Evolutionary conservation across 495 filamentous ascomycete species (phyloP).

Genomic region (Podospora anserina): DNA sequence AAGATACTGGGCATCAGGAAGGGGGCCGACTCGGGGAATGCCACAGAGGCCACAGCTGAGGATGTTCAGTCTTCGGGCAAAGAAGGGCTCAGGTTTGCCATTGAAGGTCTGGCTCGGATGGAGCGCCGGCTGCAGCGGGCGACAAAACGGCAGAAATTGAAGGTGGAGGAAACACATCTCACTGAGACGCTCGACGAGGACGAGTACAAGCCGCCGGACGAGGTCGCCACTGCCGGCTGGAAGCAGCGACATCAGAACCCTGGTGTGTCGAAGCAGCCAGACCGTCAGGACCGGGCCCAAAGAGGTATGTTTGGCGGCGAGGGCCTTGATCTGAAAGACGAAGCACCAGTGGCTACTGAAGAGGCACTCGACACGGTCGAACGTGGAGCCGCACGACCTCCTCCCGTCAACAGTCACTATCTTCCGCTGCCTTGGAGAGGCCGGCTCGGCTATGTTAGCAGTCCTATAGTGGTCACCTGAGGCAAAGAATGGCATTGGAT

Average conservation of each 20-base stretch:
- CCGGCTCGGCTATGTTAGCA: constrained; percentile 78
- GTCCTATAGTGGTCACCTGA: background rate
- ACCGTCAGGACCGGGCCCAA: background rate
- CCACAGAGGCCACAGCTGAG: constrained; percentile 13
- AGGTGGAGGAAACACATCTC: constrained; percentile 23
- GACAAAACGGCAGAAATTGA: constrained; percentile 32
- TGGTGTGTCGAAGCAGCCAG: background rate
- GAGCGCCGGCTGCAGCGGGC: constrained; percentile 26
- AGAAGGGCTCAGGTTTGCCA: constrained; percentile 29
- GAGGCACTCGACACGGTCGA: constrained; percentile 42
- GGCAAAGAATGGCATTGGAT: background rate
- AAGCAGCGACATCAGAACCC: background rate
- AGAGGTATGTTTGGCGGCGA: background rate
- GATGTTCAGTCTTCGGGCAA: constrained; percentile 5
- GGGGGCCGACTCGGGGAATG: background rate
- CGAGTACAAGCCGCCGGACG: background rate
- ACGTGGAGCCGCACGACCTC: constrained; percentile 54
- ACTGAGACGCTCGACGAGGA: background rate
- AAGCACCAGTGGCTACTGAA: constrained; percentile 18
- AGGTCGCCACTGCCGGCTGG: background rate
- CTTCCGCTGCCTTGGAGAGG: constrained; percentile 93
- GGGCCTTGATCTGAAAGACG: background rate
- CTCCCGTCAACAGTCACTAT: constrained; percentile 80
- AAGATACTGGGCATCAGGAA: constrained; percentile 19
- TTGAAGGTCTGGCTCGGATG: constrained; percentile 32